Evolutionary conservation across 306 rosid genomes (phyloP).

Genomic region (Cicer yamashitae): DNA sequence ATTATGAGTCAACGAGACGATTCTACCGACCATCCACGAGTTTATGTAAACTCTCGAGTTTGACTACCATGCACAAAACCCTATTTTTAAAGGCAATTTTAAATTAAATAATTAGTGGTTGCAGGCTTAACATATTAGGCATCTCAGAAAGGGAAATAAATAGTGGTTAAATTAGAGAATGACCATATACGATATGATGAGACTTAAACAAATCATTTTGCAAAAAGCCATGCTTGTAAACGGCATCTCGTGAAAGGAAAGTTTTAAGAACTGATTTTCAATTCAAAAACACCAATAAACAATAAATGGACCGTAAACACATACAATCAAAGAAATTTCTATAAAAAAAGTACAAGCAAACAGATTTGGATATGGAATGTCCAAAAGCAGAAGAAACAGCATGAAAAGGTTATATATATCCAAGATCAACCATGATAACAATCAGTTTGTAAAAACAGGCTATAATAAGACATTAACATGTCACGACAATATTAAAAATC

Average conservation of each 20-base stretch:
- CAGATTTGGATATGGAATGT: conserved; percentile 20
- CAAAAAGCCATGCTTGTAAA: neutral
- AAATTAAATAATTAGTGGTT: too few species aligned
- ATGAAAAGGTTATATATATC: neutral
- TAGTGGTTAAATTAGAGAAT: neutral
- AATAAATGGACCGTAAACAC: neutral
- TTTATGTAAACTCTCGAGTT: too few species aligned
- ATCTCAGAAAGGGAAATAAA: neutral
- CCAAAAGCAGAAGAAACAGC: conserved; percentile 16
- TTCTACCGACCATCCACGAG: too few species aligned
- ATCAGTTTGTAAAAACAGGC: conserved; percentile 21
- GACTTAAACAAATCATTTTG: neutral
- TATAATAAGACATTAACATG: conserved; percentile 6
- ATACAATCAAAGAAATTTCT: neutral
- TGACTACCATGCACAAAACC: too few species aligned
- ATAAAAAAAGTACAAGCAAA: neutral
- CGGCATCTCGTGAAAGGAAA: neutral
- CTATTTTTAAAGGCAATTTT: too few species aligned
- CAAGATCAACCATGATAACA: conserved; percentile 24
- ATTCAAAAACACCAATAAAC: conserved; percentile 7
- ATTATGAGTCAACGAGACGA: too few species aligned
- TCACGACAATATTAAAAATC: conserved; percentile 4
- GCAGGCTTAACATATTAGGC: too few species aligned
- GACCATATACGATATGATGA: neutral
- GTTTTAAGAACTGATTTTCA: conserved; percentile 15